Evolutionary conservation across 2,329 filamentous ascomycete species (phyloP), one percentile per base, ranked within the genome.

Genomic region (Orbilia brochopaga): DNA sequence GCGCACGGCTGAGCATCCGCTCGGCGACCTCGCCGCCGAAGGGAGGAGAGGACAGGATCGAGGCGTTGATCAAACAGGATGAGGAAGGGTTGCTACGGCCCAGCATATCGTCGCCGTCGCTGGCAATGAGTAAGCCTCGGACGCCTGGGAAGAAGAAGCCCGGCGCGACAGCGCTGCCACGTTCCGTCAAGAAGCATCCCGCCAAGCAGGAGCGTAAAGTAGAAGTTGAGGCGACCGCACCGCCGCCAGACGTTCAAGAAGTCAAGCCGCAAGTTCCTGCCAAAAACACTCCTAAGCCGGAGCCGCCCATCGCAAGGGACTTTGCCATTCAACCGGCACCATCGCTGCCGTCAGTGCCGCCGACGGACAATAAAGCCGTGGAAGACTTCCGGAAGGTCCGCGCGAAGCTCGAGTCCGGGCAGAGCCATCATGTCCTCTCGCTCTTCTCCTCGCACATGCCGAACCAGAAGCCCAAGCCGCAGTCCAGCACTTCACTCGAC

Each of bases 361-460:
- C 67, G 11, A 60, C 66, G 11, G 67, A 65, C 8, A 72, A 52
- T 32, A 72, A 72, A 44, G 55, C 57, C 15, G 62, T 66, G 10
- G 60, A 64, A 17, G 63, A 73, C 35, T 73, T 67, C 21, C 51
- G 63, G 4, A 73, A 67, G 27, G 63, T 73, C 13, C 30, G 62
- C 3, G 63, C 59, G 6, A 73, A 62, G 17, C 30, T 66, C 13
- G 69, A 72, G 32, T 72, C 67, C 10, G 67, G 60, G n/a, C 60
- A 72, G 10, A 50, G 55, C 1, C 50, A 65, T n/a, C 56, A 60
- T 10, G 67, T 72, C 3, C 44, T 72, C 17, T 72, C 67, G 17
- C 35, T 72, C 10, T 72, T 72, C 24, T 65, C 67, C 7, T 73
- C 69, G 1, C 69, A 73, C 23, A 62, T 66, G 8, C 69, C 61